Conservation (phyloP, 176 grass and related monocot species). For the Carex pumila region DNA sequence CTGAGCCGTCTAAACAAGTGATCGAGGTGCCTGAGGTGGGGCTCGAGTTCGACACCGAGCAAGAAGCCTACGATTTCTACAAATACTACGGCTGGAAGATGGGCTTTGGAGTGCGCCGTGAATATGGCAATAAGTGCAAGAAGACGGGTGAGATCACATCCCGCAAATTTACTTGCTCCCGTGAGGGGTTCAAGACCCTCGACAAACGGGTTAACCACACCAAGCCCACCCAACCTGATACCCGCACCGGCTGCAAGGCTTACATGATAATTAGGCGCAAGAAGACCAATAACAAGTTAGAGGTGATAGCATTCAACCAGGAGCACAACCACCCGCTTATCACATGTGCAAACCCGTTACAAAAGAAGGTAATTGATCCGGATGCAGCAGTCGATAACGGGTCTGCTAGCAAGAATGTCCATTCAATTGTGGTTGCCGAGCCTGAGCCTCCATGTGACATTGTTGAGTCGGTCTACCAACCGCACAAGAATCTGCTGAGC, state of each 20-base stretch:
- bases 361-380: conserved; percentile 11
- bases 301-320: conserved; percentile 36
- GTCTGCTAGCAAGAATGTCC: not conserved
- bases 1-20: conserved; percentile 9
- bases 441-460: conserved; percentile 3
- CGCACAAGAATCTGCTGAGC: conserved; percentile 1
- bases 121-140: conserved; percentile 45
- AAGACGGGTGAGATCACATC: conserved; percentile 54
- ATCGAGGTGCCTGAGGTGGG: conserved; percentile 37
- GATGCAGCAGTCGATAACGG: conserved; percentile 14
- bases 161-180: conserved; percentile 49
- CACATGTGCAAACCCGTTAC: conserved; percentile 23
- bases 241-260: conserved; percentile 50
- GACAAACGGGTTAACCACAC: conserved; percentile 30
- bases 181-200: conserved; percentile 27
- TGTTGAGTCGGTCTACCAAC: not conserved
- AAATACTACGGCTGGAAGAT: conserved; percentile 44
- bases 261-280: conserved; percentile 43
- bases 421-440: not conserved
- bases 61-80: conserved; percentile 53
- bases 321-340: conserved; percentile 54
- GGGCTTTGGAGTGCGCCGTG: conserved; percentile 46
- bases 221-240: conserved; percentile 24
- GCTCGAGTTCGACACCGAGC: conserved; percentile 45
- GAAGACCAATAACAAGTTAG: conserved; percentile 26